These are phyloP conservation scores for Botryotinia calthae DNA, from an alignment of 2,329 filamentous ascomycete genomes.

Conservation along the genomic window DNA sequence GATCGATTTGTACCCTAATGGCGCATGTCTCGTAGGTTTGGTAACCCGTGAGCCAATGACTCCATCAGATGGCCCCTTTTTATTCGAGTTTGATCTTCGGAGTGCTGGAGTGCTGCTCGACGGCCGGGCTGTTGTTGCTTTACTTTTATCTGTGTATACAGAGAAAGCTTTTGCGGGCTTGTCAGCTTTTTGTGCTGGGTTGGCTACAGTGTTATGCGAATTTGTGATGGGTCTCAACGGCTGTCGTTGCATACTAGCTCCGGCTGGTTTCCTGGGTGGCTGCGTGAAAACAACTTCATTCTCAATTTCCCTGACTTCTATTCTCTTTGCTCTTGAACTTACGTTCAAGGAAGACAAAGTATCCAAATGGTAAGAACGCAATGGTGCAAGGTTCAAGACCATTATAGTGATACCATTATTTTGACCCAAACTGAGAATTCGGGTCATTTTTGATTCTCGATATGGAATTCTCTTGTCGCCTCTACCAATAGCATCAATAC, in stretches of 20 bases:
- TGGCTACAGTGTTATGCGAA: conserved; percentile 69
- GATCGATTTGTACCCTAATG: conserved; percentile 33
- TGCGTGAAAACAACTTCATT: conserved; percentile 90
- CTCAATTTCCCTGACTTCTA: conserved; percentile 92
- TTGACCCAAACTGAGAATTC: conserved; percentile 86
- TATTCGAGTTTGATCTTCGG: conserved; percentile 39
- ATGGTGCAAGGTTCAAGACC: conserved; percentile 89
- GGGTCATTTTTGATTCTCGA: conserved; percentile 90
- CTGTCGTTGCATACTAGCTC: conserved; percentile 58
- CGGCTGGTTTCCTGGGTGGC: conserved; percentile 55
- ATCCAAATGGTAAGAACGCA: conserved; percentile 90
- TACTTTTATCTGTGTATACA: conserved; percentile 77
- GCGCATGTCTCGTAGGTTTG: conserved; percentile 46
- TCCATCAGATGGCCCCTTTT: conserved; percentile 39
- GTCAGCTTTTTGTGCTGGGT: conserved; percentile 54
- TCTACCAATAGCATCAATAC: conserved; percentile 86
- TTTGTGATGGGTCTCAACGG: conserved; percentile 75
- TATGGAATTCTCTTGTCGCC: conserved; percentile 81
- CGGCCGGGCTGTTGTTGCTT: conserved; percentile 42
- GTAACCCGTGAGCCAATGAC: conserved; percentile 43
- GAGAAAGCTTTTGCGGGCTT: conserved; percentile 82
- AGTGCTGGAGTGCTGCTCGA: conserved; percentile 30
- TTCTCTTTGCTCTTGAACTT: conserved; percentile 91
- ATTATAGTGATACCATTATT: conserved; percentile 95
- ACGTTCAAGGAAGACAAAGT: conserved; percentile 93